These are phyloP conservation scores for Capronia epimyces DNA, from an alignment of 2,329 filamentous ascomycete genomes.

Conservation along the genomic window DNA sequence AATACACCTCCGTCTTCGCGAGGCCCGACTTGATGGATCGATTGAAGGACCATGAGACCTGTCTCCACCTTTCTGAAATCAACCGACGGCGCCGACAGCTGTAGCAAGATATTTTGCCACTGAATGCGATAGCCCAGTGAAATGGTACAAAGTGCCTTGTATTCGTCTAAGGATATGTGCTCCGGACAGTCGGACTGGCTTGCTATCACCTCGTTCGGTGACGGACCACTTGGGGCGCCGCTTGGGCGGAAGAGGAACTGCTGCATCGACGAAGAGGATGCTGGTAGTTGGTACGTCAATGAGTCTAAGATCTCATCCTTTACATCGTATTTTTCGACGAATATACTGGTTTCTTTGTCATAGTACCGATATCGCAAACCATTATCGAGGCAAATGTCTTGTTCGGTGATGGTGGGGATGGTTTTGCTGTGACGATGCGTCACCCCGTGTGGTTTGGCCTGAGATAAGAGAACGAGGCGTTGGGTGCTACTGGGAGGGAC, in stretches of 20 bases:
- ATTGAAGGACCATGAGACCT: slow-evolving; percentile 45
- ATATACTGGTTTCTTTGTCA: slow-evolving; percentile 1
- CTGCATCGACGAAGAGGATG: slow-evolving; percentile 34
- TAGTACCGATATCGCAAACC: slow-evolving; percentile 41
- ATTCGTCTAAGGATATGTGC: slow-evolving; percentile 50
- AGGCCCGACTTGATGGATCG: too few species aligned
- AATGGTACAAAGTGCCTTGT: slow-evolving; percentile 48
- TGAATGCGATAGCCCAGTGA: slow-evolving; percentile 43
- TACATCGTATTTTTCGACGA: neutral
- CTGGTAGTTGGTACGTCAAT: slow-evolving; percentile 12
- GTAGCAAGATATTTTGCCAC: slow-evolving; percentile 52
- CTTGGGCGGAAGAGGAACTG: slow-evolving; percentile 37
- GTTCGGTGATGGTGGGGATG: slow-evolving; percentile 15
- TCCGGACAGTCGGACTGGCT: slow-evolving; percentile 45
- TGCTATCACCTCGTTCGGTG: slow-evolving; percentile 51
- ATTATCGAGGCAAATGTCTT: slow-evolving; percentile 44
- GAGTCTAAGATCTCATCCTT: neutral
- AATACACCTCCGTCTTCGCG: too few species aligned
- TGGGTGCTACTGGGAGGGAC: neutral
- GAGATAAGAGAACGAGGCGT: slow-evolving; percentile 3
- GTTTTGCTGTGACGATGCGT: slow-evolving; percentile 21
- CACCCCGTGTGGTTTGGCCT: slow-evolving; percentile 6
- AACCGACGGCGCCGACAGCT: slow-evolving; percentile 46
- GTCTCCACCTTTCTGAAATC: slow-evolving; percentile 50
- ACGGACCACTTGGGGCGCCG: neutral